phyloP scores from a whole-genome alignment of 306 rosid genomes.

The Hippophae gyantsensis region DNA sequence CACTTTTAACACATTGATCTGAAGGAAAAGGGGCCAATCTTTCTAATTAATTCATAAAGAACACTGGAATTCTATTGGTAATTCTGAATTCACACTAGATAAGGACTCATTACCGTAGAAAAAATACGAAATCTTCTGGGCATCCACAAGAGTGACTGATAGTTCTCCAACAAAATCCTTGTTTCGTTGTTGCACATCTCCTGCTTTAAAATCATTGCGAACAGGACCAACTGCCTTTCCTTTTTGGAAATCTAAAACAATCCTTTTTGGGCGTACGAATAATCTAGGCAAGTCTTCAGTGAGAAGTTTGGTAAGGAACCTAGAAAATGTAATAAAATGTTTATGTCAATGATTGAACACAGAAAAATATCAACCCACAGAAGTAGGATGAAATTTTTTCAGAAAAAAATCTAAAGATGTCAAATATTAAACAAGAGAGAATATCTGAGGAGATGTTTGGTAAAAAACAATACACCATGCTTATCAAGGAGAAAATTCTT shows the following conservation, averaged over 20 bases:
- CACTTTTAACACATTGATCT: not conserved
- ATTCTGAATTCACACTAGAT: conserved; percentile 1
- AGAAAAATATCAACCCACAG: not conserved
- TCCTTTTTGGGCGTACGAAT: conserved; percentile 97
- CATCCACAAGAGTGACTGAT: conserved; percentile 90
- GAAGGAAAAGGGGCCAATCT: too few relatives aligned
- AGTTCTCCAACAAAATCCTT: conserved; percentile 89
- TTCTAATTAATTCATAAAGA: conserved; percentile 1
- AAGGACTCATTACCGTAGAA: conserved; percentile 55
- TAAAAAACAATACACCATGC: not conserved
- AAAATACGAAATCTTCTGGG: conserved; percentile 77
- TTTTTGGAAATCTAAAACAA: conserved; percentile 87
- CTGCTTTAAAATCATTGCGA: conserved; percentile 50
- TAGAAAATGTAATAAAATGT: conserved; percentile 21
- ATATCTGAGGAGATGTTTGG: not conserved
- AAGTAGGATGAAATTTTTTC: not conserved
- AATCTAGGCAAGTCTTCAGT: conserved; percentile 84
- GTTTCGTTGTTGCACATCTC: conserved; percentile 86
- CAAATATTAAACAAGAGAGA: not conserved
- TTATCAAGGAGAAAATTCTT: too few relatives aligned
- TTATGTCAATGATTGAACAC: conserved; percentile 10
- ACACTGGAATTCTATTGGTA: conserved; percentile 4
- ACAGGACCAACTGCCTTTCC: conserved; percentile 92
- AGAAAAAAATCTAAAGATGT: not conserved
- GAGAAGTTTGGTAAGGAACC: conserved; percentile 97